phyloP scores from a whole-genome alignment of 164 flowering plant genomes.

The Vitis cinerea region DNA sequence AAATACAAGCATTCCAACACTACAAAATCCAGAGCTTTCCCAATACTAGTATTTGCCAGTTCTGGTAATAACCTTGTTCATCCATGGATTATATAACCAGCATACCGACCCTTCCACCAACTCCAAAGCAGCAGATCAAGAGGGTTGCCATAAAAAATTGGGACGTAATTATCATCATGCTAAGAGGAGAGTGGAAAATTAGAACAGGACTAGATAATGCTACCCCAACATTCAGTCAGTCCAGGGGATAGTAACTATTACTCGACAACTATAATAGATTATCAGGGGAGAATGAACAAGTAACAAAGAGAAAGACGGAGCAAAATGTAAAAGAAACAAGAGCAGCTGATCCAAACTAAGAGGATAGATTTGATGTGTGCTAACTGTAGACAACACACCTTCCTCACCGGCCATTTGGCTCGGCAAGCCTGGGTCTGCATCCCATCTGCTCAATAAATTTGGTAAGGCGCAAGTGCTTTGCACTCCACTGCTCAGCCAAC shows the following conservation, averaged over 20 bases:
- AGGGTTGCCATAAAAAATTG: not conserved
- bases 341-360: not conserved
- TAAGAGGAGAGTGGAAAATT: not conserved
- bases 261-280: conserved; percentile 3
- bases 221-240: conserved; percentile 3
- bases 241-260: not conserved
- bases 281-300: conserved; percentile 11
- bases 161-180: not conserved
- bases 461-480: conserved; percentile 59
- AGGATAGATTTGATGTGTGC: not conserved
- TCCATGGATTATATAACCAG: not conserved
- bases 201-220: conserved; percentile 1
- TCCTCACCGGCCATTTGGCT: conserved; percentile 44
- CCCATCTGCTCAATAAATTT: conserved; percentile 75
- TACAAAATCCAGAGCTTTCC: no score
- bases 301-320: not conserved
- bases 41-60: not conserved
- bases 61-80: not conserved
- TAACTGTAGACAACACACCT: not conserved
- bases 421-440: conserved; percentile 41
- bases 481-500: conserved; percentile 73
- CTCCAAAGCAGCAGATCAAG: not conserved
- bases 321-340: not conserved
- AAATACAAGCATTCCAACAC: no score
- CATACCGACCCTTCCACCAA: not conserved